phyloP scores from a whole-genome alignment of 2,329 filamentous ascomycete species.

The Arthroderma sp. region DNA sequence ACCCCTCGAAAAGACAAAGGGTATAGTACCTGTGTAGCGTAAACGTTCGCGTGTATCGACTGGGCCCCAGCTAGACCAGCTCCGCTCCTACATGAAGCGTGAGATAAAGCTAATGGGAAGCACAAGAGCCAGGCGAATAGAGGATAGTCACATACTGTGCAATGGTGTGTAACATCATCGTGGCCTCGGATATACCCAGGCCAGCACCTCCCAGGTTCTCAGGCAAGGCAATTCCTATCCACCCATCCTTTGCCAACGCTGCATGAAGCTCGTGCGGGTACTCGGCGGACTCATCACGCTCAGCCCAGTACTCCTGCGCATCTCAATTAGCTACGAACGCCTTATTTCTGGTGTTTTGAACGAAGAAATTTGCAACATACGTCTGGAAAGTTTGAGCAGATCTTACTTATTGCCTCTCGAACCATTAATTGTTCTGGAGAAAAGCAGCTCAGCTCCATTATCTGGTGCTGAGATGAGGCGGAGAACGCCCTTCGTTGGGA shows the following conservation, averaged over 20 bases:
- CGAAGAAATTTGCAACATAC: constrained; percentile 12
- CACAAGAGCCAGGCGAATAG: background rate
- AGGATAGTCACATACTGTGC: constrained; percentile 38
- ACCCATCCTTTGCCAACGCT: constrained; percentile 60
- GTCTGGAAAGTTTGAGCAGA: constrained; percentile 59
- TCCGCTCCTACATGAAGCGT: constrained; percentile 35
- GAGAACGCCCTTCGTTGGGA: constrained; percentile 19
- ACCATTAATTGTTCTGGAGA: constrained; percentile 60
- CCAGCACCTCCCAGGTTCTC: constrained; percentile 62
- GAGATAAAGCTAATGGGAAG: background rate
- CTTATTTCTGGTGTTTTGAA: background rate
- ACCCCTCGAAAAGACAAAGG: background rate
- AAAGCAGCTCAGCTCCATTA: constrained; percentile 64
- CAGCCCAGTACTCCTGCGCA: constrained; percentile 54
- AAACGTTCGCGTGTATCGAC: constrained; percentile 43
- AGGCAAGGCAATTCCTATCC: constrained; percentile 68
- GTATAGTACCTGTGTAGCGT: constrained; percentile 45
- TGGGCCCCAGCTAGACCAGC: constrained; percentile 62
- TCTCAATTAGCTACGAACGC: background rate
- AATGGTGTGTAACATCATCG: constrained; percentile 78
- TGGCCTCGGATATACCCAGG: constrained; percentile 65
- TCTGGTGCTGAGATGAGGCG: constrained; percentile 18
- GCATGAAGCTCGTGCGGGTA: constrained; percentile 67
- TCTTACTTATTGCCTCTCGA: constrained; percentile 52
- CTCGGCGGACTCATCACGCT: constrained; percentile 54